Evolutionary conservation across 176 grass and related monocot species (phyloP).

Genomic region (Ensete glaucum): DNA sequence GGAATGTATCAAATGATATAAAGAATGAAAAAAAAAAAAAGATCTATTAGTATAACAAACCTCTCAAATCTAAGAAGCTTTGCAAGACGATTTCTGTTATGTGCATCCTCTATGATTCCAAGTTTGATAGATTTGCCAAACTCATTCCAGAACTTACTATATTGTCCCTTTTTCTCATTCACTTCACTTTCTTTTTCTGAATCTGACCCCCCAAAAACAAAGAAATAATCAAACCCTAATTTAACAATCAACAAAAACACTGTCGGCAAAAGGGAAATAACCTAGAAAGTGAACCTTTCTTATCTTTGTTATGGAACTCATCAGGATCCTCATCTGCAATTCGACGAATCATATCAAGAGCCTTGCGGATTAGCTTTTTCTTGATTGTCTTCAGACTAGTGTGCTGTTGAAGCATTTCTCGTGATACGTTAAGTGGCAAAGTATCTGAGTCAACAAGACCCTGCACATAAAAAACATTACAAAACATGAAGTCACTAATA

Average conservation of each 20-base stretch:
- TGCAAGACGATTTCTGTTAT: slow-evolving; percentile 89
- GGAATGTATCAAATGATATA: neutral
- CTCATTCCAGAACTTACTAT: slow-evolving; percentile 94
- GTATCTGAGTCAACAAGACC: slow-evolving; percentile 95
- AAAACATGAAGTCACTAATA: neutral
- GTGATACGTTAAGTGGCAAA: slow-evolving; percentile 83
- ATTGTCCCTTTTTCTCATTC: slow-evolving; percentile 88
- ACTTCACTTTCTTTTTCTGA: slow-evolving; percentile 50
- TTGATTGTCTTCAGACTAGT: slow-evolving; percentile 90
- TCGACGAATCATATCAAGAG: slow-evolving; percentile 94
- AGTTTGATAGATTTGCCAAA: slow-evolving; percentile 97
- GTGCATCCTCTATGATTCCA: slow-evolving; percentile 92
- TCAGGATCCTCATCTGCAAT: slow-evolving; percentile 88
- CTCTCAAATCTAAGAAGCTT: slow-evolving; percentile 96
- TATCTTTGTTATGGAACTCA: slow-evolving; percentile 88
- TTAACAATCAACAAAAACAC: neutral
- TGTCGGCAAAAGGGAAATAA: neutral
- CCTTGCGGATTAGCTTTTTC: slow-evolving; percentile 91
- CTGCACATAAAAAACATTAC: slow-evolving; percentile 23
- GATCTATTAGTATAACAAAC: slow-evolving; percentile 25
- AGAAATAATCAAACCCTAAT: neutral
- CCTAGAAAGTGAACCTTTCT: slow-evolving; percentile 42
- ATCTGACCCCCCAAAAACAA: slow-evolving; percentile 27
- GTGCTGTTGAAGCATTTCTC: slow-evolving; percentile 99
- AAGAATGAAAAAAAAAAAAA: neutral